These are phyloP conservation scores for Mycena galericulata DNA, from an alignment of 768 basidiomycete genomes.

Conservation along the genomic window DNA sequence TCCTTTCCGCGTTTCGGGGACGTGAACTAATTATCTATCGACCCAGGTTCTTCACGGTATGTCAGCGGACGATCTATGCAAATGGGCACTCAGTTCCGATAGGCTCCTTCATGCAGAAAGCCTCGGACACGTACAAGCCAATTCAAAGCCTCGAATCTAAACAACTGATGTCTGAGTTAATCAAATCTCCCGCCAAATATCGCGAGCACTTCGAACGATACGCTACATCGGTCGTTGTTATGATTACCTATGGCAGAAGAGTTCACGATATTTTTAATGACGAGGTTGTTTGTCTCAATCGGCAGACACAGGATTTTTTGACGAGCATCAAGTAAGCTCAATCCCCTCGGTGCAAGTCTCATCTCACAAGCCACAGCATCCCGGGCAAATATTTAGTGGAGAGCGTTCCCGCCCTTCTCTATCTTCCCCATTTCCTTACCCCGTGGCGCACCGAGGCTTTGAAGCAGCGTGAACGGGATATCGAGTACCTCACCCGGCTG, in stretches of 20 bases:
- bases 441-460: slow-evolving; percentile 25
- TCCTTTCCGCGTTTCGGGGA: background rate
- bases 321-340: slow-evolving; percentile 48
- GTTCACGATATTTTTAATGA: slow-evolving; percentile 56
- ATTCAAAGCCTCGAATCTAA: slow-evolving; percentile 63
- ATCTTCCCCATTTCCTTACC: slow-evolving; percentile 47
- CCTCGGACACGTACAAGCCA: slow-evolving; percentile 54
- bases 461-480: slow-evolving; percentile 50
- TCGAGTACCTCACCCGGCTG: slow-evolving; percentile 52
- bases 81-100: background rate
- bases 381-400: slow-evolving; percentile 63
- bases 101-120: slow-evolving; percentile 43
- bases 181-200: slow-evolving; percentile 49
- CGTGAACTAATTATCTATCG: background rate
- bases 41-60: slow-evolving; percentile 53
- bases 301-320: slow-evolving; percentile 27
- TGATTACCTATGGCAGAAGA: slow-evolving; percentile 57
- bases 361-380: slow-evolving; percentile 44
- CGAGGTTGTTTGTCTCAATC: slow-evolving; percentile 52
- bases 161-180: slow-evolving; percentile 54
- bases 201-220: slow-evolving; percentile 52
- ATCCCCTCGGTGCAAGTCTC: background rate
- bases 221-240: slow-evolving; percentile 58
- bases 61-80: background rate
- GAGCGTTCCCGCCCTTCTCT: slow-evolving; percentile 60